Evolutionary conservation across 805 yeast genomes (phyloP), one percentile per base, ranked within the genome.

Genomic region (Candida maris): DNA sequence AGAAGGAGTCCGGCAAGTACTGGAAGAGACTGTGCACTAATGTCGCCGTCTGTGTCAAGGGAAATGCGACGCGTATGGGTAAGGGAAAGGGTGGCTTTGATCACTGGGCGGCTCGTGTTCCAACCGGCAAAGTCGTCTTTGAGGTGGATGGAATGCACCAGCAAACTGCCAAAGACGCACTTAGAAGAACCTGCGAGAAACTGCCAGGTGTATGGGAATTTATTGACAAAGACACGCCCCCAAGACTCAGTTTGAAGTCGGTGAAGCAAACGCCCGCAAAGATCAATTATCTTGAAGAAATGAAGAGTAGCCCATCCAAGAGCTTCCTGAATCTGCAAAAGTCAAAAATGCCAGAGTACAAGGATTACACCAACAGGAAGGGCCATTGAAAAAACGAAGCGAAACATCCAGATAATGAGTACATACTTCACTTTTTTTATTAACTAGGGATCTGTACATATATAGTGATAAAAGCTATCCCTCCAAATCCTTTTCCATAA

Each of bases 41-140:
- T 58, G 74, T 87, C 36, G 93, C 97, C 0, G 95, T 93, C 9
- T 88, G 96, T 64, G 78, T 85, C 44, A 93, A 93, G 68, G 98
- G 98, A 68, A 93, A 93, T 62, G 96, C 93, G 61, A 87, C 96
- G 8, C 93, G 98, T 81, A 93, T 93, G 98, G 98, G 98, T 70
- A 93, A 93, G 64, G 98, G 98, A 69, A 93, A 93, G 65, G 98
- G 98, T 65, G 82, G 89, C 0, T 91, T 93, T 58, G 96, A 87
- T 54, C 93, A 87, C 67, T 93, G 97, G 97, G 94, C 95, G 53
- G 85, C 81, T 22, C 79, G 98, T 54, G 93, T 93, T 10, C 95
- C 97, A 27, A 89, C 97, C 0, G 98, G 98, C 3, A 89, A 88
- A 56, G 79, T 93, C 27, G 68, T 89, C 16, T 87, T 89, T 56